These are phyloP conservation scores for Inonotus hispidus DNA, from an alignment of 1,284 basidiomycete species.

Conservation along the genomic window DNA sequence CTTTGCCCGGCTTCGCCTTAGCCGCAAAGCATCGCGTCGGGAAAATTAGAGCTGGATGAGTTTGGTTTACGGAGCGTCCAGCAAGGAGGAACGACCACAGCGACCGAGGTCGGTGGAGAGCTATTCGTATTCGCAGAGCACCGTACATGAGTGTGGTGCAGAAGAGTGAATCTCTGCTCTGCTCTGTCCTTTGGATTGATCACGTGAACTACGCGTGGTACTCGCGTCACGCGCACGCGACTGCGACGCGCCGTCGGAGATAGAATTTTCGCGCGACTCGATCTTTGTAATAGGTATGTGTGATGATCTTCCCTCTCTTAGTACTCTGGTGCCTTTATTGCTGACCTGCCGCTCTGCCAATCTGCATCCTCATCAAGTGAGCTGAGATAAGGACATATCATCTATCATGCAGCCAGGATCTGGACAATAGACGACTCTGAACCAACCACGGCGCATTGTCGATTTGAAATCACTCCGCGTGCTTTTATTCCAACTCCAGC, in stretches of 20 bases:
- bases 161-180: background rate
- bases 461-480: no score
- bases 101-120: background rate
- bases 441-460: no score
- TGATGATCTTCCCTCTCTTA: no score
- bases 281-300: no score
- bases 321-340: no score
- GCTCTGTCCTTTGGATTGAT: background rate
- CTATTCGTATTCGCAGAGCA: background rate
- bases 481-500: no score
- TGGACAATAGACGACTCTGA: no score
- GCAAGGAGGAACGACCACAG: background rate
- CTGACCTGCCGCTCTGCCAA: no score
- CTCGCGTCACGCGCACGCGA: background rate
- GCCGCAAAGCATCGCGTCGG: constrained; percentile 1
- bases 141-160: background rate
- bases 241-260: background rate
- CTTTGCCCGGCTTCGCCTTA: constrained; percentile 4
- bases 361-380: no score
- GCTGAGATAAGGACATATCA: no score
- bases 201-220: background rate
- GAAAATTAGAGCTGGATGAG: background rate
- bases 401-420: no score
- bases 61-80: background rate
- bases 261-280: background rate